Evolutionary conservation across 345 rosid species (phyloP), one percentile per base, ranked within the genome.

Genomic region (Salix exigua): DNA sequence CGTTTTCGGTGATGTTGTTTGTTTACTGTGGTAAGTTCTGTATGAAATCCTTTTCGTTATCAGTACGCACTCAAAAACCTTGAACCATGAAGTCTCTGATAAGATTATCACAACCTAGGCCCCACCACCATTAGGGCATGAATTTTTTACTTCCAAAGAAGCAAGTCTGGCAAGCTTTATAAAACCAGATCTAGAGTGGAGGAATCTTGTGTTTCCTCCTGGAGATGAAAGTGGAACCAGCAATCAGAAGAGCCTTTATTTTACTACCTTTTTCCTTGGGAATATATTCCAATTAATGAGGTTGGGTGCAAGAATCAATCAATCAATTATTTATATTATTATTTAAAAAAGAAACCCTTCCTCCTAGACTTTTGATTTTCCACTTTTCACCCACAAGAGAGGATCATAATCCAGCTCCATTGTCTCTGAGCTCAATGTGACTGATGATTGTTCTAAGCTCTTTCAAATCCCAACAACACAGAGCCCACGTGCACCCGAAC

Each of bases 401-500:
- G 58, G 23, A 51, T 51, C 23, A 51, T 51, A 19, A 1, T 19
- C 58, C 58, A 51, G 6, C 19, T 5, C 58, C 7, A 51, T 8
- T 18, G 58, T 18, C n/a, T 16, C 19, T 51, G 23, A 51, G 58
- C 58, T 51, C 58, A 19, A 51, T 51, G 23, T 51, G 23, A 51
- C 18, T 50, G 55, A 50, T 50, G n/a, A 50, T 18, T 17, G 21
- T 50, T 17, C n/a, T 50, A 16, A 1, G 18, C 21, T 50, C 55
- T 50, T 21, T 17, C 77, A 78, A 81, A 80, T 80, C 76, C 50
- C 72, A 53, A 13, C 11, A 18, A 40, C 70, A 70, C 77, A 74
- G 67, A 53, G 60, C 69, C 81, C 86, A 83, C 81, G 83, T 81
- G 85, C 85, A 65, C 67, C 63, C 53, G 66, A n/a, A 72, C 48